Percentiles rank a stretch among this genome's conserved stretches.
phyloP scores from a whole-genome alignment of 371 early-diverging fungal genomes.

The Zopfochytrium polystomum region DNA sequence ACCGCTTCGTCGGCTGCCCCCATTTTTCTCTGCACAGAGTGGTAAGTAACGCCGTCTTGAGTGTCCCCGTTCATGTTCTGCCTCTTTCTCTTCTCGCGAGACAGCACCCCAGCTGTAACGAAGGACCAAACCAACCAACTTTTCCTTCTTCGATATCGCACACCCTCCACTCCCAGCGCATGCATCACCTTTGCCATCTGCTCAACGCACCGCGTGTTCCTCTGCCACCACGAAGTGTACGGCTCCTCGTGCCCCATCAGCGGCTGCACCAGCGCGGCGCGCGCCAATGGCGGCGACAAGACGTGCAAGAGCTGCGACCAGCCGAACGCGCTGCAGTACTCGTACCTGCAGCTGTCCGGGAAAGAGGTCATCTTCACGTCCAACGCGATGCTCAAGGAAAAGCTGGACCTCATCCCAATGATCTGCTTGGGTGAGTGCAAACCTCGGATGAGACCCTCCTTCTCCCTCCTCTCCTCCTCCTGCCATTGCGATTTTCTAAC shows the following conservation, averaged over 20 bases:
- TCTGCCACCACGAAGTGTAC: background rate
- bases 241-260: conserved; percentile 1
- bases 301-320: background rate
- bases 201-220: background rate
- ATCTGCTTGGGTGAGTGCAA: background rate
- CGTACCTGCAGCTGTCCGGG: background rate
- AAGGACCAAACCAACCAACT: too few species aligned
- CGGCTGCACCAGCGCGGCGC: background rate
- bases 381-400: background rate
- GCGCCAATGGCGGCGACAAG: too few species aligned
- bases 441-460: too few species aligned
- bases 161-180: background rate
- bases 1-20: too few species aligned
- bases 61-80: too few species aligned
- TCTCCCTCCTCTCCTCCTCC: too few species aligned
- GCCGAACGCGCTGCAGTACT: background rate
- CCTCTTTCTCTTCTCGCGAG: too few species aligned
- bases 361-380: background rate
- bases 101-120: too few species aligned
- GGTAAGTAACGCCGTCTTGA: too few species aligned
- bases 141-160: background rate
- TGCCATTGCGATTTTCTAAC: too few species aligned
- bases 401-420: background rate
- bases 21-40: too few species aligned
- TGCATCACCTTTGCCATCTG: background rate